These are phyloP conservation scores for Candida orba DNA, from an alignment of 805 yeast species.

Conservation along the genomic window DNA sequence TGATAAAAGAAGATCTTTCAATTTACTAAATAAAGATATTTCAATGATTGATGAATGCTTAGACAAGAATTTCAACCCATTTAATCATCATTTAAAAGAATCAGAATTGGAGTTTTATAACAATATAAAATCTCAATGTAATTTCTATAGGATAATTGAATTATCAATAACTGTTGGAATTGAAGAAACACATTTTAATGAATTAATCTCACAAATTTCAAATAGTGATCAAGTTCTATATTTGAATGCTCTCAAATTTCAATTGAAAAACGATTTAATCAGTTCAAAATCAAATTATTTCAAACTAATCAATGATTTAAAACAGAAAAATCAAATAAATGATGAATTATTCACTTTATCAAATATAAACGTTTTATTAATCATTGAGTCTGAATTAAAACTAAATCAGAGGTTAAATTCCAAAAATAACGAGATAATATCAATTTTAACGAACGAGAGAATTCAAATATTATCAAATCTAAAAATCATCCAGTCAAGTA, in stretches of 20 bases:
- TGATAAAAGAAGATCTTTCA: conserved; percentile 17
- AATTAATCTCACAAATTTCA: not conserved
- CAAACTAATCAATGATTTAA: conserved; percentile 3
- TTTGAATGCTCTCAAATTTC: conserved; percentile 12
- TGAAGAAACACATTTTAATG: conserved; percentile 1
- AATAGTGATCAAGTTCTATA: conserved; percentile 3
- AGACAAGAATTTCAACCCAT: not conserved
- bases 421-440: not conserved
- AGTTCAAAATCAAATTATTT: conserved; percentile 8
- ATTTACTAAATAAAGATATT: conserved; percentile 1
- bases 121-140: conserved; percentile 1
- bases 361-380: conserved; percentile 9
- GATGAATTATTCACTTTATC: conserved; percentile 13
- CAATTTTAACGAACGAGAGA: conserved; percentile 6
- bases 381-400: conserved; percentile 13
- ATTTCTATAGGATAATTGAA: conserved; percentile 14
- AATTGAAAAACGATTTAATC: conserved; percentile 10
- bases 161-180: conserved; percentile 8
- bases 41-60: conserved; percentile 3
- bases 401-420: conserved; percentile 4
- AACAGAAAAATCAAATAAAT: not conserved
- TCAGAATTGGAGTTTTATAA: not conserved
- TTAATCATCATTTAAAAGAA: not conserved
- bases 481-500: conserved; percentile 1
- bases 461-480: conserved; percentile 3